Evolutionary conservation across 2,329 filamentous ascomycete species (phyloP), one percentile per base, ranked within the genome.

Genomic region (Monilinia fructigena): DNA sequence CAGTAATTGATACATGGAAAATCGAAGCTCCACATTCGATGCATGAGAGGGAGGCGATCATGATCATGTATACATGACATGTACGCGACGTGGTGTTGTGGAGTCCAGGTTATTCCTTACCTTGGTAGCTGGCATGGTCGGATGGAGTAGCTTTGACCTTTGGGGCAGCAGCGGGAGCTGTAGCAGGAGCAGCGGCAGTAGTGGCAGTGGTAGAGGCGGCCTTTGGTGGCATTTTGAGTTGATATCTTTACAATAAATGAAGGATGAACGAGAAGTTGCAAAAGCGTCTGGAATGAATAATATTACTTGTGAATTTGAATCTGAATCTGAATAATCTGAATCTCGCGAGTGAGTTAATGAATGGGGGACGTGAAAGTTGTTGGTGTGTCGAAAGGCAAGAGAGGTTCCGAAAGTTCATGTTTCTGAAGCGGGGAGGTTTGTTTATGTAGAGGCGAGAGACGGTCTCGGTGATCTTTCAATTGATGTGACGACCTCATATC

Each of bases 81-180:
- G 69, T 59, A 76, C 77, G 81, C 81, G 81, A 85, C 78, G 76
- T 78, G 78, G 76, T 69, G 76, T 77, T 67, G 75, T 76, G 77
- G 72, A 66, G 45, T 69, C 68, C 63, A 71, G 76, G 74, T 81
- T 67, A 82, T 77, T 79, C 88, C 83, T 77, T 79, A 89, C 88
- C 87, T 81, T 85, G 85, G 81, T 90, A 90, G 74, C 68, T 85
- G 73, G 83, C 82, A 81, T 89, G 87, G 70, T 81, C 78, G 71
- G 85, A 77, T 70, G 82, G 77, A 74, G 80, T 77, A 72, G 81
- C 78, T 71, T 82, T 79, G 81, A 87, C 86, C 82, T 88, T 88
- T 74, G 81, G 73, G 11, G 38, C 38, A 3, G 38, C 38, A 14
- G 38, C 11, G 8, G 38, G 10, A 40, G 38, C 38, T 72, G 84